Evolutionary conservation across 441 rosid species (phyloP).

Genomic region (Iberis amara): DNA sequence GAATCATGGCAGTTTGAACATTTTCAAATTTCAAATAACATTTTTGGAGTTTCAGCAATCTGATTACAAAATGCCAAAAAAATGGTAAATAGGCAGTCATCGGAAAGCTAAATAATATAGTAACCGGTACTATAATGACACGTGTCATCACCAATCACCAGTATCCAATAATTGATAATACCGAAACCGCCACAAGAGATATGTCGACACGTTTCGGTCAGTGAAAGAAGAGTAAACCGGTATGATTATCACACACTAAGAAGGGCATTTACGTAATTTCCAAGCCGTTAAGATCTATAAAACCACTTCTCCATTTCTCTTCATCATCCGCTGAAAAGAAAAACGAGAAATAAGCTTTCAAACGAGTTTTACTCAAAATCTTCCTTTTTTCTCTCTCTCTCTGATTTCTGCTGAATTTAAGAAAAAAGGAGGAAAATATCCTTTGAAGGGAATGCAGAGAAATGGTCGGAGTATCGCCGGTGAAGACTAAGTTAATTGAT

Average conservation of each 20-base stretch:
- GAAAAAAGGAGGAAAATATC: neutral
- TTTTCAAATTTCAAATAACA: no score
- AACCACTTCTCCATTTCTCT: conserved; percentile 18
- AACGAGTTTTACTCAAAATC: no score
- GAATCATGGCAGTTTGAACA: no score
- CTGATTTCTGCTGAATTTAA: neutral
- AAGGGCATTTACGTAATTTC: conserved; percentile 9
- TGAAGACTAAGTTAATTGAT: conserved; percentile 47
- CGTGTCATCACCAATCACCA: conserved; percentile 8
- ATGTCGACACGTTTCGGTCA: conserved; percentile 14
- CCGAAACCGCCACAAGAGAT: conserved; percentile 17
- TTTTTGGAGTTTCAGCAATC: no score
- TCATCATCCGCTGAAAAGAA: conserved; percentile 5
- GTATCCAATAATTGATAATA: conserved; percentile 4
- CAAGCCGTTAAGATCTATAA: conserved; percentile 10
- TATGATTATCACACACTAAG: conserved; percentile 11
- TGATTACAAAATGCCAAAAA: no score
- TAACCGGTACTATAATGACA: neutral
- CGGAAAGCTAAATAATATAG: no score
- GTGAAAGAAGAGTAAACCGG: conserved; percentile 7
- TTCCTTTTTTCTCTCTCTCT: conserved; percentile 10
- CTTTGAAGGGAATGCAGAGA: conserved; percentile 74
- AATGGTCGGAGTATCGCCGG: conserved; percentile 58
- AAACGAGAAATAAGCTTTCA: neutral
- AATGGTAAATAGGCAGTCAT: no score